A percentile compares a stretch with the other conserved stretches of the same genome.
Evolutionary conservation across 768 basidiomycete species (phyloP).

Genomic region (Imleria badia): DNA sequence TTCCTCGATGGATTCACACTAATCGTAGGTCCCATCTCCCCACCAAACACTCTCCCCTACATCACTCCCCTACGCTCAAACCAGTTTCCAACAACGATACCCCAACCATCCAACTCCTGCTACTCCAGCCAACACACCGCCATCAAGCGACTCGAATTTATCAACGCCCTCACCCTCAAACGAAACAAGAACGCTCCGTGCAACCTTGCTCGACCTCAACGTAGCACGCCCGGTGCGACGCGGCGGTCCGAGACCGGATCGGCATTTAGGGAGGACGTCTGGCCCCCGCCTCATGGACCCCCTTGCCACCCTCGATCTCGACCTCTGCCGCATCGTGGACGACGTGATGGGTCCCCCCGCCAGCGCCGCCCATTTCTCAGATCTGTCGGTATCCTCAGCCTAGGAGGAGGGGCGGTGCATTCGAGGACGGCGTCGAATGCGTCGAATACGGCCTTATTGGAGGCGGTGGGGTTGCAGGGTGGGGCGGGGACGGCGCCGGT

Average conservation of each 20-base stretch:
- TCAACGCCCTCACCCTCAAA: constrained; percentile 28
- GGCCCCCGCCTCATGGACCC: constrained; percentile 33
- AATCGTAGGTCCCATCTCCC: constrained; percentile 14
- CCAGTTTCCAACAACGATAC: constrained; percentile 23
- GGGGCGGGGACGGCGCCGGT: background rate
- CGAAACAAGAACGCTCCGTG: constrained; percentile 20
- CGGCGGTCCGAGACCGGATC: constrained; percentile 42
- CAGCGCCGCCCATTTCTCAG: constrained; percentile 17
- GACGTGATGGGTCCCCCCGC: constrained; percentile 47
- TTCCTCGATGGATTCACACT: constrained; percentile 12
- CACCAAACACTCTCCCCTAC: background rate
- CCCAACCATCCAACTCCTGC: background rate
- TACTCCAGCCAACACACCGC: constrained; percentile 32
- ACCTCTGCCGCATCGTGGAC: constrained; percentile 44
- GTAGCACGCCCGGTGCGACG: background rate
- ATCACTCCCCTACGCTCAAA: constrained; percentile 3
- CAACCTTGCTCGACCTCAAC: constrained; percentile 23
- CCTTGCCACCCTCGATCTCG: constrained; percentile 29
- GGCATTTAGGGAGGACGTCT: constrained; percentile 47
- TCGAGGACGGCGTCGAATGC: constrained; percentile 22
- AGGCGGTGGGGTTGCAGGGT: constrained; percentile 24
- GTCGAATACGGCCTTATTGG: constrained; percentile 24
- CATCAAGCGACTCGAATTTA: constrained; percentile 33
- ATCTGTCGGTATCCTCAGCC: constrained; percentile 24
- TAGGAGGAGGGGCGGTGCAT: constrained; percentile 5